Percentiles rank a stretch among this genome's conserved stretches.
Evolutionary conservation across 2,329 filamentous ascomycete genomes (phyloP).

Genomic region (Trichoderma sp.): DNA sequence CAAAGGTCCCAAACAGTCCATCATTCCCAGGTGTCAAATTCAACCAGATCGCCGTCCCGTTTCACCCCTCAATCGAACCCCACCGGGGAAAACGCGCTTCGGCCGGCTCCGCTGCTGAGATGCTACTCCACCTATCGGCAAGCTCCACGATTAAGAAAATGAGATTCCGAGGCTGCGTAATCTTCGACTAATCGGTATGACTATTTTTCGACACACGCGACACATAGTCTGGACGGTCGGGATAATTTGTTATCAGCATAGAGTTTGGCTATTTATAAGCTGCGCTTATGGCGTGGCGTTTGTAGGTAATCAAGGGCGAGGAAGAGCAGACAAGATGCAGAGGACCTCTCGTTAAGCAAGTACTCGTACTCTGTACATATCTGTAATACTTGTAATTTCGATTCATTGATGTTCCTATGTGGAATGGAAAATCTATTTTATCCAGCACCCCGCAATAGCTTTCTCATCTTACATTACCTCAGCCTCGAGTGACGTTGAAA

Average conservation of each 20-base stretch:
- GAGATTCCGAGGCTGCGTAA: background rate
- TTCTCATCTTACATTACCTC: background rate
- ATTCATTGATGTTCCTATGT: background rate
- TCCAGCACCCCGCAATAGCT: background rate
- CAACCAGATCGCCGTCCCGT: background rate
- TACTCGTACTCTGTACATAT: background rate
- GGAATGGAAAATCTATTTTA: conserved; percentile 8
- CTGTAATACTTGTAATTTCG: background rate
- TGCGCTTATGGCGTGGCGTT: background rate
- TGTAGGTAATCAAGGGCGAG: background rate
- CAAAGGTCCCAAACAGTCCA: background rate
- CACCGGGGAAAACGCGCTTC: conserved; percentile 35
- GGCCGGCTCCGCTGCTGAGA: conserved; percentile 37
- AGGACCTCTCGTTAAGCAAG: background rate
- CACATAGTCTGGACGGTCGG: background rate
- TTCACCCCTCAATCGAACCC: conserved; percentile 5
- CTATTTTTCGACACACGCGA: background rate
- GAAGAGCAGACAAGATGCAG: background rate
- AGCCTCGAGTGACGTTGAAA: background rate
- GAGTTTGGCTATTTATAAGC: background rate
- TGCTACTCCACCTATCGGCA: conserved; percentile 31
- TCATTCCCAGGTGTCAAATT: background rate
- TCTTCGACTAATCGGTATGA: background rate
- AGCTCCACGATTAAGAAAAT: conserved; percentile 29
- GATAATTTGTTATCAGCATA: background rate